Base-by-base conservation (phyloP, 306 rosid species). In the Prunus campanulata region DNA sequence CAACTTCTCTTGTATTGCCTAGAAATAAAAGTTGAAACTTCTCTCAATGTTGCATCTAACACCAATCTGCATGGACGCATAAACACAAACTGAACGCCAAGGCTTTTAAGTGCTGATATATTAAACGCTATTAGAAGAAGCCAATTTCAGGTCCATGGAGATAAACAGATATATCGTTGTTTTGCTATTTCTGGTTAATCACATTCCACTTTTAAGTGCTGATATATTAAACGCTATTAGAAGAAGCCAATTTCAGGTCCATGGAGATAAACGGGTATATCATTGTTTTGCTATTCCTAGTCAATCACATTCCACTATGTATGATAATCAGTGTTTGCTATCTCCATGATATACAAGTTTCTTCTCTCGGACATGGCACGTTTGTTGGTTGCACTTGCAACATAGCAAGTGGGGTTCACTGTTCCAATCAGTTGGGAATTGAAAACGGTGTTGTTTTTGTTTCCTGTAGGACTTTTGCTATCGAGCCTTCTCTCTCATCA, bases 341-440 rank as follows among this genome's bases (percentile, higher is more conserved):
- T 1, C 8, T 7, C 44, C 44, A 39, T 39, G 0, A 39, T 39
- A 39, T 4, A 32, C 35, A 4, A 32, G 9, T 39, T 39, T 2
- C 44, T 39, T 39, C 44, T 39, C 44, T 39, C 44, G 44, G 65
- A 71, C 65, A 55, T 54, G 75, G 75, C 66, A 55, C 75, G 75
- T 71, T 55, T 71, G 3, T 12, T 11, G 66, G 30, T 39, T 29
- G 47, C 65, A 54, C 15, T 12, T 13, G 64, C 16, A 47, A 12
- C 51, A 4, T 5, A 32, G 51, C 65, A 55, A 55, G 15, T 55
- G 76, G 27, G 64, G 52, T 22, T 71, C 66, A 35, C 65, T 6
- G 44, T 7, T 39, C 44, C 44, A 39, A 39, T 39, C 44, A 39
- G 44, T 39, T 39, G 44, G 44, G 44, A 39, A 39, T 39, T 39